phyloP scores from a whole-genome alignment of 2,329 filamentous ascomycete species.

The Myriosclerotinia duriaeana region DNA sequence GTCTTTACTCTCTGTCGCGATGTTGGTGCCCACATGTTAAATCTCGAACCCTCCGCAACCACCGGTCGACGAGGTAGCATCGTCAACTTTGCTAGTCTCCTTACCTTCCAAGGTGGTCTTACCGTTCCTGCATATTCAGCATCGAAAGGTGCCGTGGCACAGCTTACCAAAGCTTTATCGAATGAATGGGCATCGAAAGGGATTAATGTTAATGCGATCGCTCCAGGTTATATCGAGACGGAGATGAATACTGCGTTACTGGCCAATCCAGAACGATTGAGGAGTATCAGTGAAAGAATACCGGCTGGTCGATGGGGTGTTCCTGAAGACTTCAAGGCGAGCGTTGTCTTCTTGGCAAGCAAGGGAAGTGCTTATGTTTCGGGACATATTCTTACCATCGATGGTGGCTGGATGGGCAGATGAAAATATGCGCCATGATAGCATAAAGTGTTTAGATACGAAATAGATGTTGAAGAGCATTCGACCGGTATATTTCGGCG shows the following conservation, averaged over 20 bases:
- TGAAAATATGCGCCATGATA: conserved; percentile 42
- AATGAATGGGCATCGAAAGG: conserved; percentile 85
- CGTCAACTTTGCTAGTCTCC: conserved; percentile 80
- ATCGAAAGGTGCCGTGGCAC: conserved; percentile 79
- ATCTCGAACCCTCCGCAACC: conserved; percentile 62
- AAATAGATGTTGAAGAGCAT: too few species aligned
- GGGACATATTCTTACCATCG: conserved; percentile 78
- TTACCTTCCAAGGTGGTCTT: conserved; percentile 88
- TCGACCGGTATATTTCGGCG: too few species aligned
- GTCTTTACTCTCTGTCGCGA: conserved; percentile 79
- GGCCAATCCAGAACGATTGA: conserved; percentile 65
- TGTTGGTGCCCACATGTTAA: conserved; percentile 75
- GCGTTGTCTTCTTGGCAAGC: conserved; percentile 73
- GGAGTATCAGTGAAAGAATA: conserved; percentile 75
- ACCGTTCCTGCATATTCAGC: conserved; percentile 88
- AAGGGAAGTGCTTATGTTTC: conserved; percentile 77
- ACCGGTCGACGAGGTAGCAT: conserved; percentile 69
- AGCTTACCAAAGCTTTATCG: conserved; percentile 63
- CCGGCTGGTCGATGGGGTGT: conserved; percentile 80
- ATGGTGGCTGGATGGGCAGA: conserved; percentile 91
- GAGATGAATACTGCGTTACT: conserved; percentile 90
- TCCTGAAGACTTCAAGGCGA: conserved; percentile 86
- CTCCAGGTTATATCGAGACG: conserved; percentile 87
- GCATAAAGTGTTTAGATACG: background rate
- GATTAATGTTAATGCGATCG: conserved; percentile 83